Evolutionary conservation across 306 rosid species (phyloP).

Genomic region (Lathyrus sativus): DNA sequence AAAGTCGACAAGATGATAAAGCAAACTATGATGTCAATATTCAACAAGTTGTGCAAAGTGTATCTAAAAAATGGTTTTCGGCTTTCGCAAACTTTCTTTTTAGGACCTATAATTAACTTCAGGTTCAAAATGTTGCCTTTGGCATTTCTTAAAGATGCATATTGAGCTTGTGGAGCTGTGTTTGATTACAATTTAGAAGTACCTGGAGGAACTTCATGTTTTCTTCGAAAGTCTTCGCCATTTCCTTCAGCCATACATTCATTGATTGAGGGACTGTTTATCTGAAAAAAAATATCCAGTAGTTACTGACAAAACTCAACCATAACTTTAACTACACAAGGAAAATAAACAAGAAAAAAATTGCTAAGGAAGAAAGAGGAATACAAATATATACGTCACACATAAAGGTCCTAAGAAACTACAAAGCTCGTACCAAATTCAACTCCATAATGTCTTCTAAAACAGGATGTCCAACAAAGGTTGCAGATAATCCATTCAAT

Average conservation of each 20-base stretch:
- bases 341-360: conserved; percentile 16
- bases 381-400: neutral
- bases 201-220: conserved; percentile 72
- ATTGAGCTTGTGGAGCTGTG: conserved; percentile 35
- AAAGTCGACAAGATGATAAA: conserved; percentile 34
- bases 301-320: conserved; percentile 34
- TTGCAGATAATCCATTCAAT: conserved; percentile 78
- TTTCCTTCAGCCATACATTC: conserved; percentile 67
- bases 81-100: no score
- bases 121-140: no score
- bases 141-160: no score
- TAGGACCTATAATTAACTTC: no score
- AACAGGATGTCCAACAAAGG: conserved; percentile 89
- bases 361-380: neutral
- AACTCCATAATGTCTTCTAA: conserved; percentile 69
- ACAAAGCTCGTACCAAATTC: conserved; percentile 52
- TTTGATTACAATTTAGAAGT: conserved; percentile 2
- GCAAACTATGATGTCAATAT: no score
- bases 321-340: neutral
- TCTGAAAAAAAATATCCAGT: conserved; percentile 41
- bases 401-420: neutral
- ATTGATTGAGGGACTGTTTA: conserved; percentile 44
- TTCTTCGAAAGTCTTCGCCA: conserved; percentile 54
- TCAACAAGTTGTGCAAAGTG: no score
- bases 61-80: no score